Base-by-base conservation (phyloP, 768 basidiomycete species). In the Lactarius quietus region DNA sequence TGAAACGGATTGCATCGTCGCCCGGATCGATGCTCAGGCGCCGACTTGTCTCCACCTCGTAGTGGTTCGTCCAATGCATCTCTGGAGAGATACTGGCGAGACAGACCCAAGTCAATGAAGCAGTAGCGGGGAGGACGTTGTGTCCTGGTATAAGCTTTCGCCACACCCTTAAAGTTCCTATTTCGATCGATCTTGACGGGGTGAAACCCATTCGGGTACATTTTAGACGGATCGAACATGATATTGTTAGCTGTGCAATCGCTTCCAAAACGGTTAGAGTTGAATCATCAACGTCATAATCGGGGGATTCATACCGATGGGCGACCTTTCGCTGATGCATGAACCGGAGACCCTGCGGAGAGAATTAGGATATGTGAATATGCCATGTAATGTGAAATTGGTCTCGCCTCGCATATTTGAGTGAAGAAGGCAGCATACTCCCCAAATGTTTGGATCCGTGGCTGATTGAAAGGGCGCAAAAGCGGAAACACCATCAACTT, bases 31-130 rank as follows among this genome's bases (percentile, higher is more conserved):
- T 74, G 76, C 61, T 78, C 77, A 3, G 78, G 77, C 1, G 76
- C 74, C 0, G 78, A 72, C 57, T 75, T 76, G 70, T 85, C 82
- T 6, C 77, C 81, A 0, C 81, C 83, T 8, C 69, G 67, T 3
- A 80, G 72, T 0, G 76, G 73, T 3, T 65, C 51, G 35, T 74
- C 76, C 1, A 57, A 68, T 0, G 78, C 64, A 9, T 76, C 69
- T 0, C 70, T 58, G 0, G 77, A 74, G 3, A n/a, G 20, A 38
- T 75, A 75, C 6, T 54, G 64, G 29, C 67, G 68, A 6, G 74
- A 73, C 8, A 73, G 23, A 26, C 74, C 75, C 53, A 73, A 71
- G 67, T 76, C 75, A 41, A 71, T 71, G 51, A 70, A 61, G 43
- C 70, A 72, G 61, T 76, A 76, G 52, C 63, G 67, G 3, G 69